Evolutionary conservation across 2,329 filamentous ascomycete species (phyloP).

Genomic region (Epicoccum nigrum): DNA sequence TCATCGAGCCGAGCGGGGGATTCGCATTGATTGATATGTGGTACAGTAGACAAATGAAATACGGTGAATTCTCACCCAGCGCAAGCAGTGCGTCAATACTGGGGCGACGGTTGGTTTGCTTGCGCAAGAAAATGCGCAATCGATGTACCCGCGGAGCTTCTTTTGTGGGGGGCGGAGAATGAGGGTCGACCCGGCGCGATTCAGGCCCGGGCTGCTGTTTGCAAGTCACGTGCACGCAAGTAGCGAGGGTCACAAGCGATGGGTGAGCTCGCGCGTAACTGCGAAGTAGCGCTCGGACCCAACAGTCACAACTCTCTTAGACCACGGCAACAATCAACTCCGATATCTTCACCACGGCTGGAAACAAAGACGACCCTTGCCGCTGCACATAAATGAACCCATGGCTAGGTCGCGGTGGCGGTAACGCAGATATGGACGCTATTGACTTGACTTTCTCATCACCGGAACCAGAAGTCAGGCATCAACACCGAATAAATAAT

Average conservation of each 20-base stretch:
- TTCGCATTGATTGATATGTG: slow-evolving; percentile 19
- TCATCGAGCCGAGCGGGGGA: slow-evolving; percentile 1
- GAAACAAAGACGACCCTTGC: neutral
- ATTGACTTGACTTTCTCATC: slow-evolving; percentile 37
- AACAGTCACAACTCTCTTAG: neutral
- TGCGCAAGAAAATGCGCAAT: slow-evolving; percentile 2
- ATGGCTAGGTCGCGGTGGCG: neutral
- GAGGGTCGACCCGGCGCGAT: too few species aligned
- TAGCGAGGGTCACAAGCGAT: neutral
- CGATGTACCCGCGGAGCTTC: slow-evolving; percentile 1
- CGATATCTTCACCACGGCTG: neutral
- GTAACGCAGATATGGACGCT: slow-evolving; percentile 17
- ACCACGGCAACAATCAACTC: neutral
- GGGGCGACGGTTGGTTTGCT: slow-evolving; percentile 8
- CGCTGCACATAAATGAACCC: slow-evolving; percentile 1
- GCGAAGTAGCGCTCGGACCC: neutral
- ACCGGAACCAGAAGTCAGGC: slow-evolving; percentile 26
- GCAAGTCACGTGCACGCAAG: slow-evolving; percentile 6
- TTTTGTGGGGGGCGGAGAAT: neutral
- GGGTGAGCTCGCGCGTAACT: slow-evolving; percentile 2
- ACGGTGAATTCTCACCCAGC: slow-evolving; percentile 16
- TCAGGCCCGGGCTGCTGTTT: too few species aligned
- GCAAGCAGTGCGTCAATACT: neutral
- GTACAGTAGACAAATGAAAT: slow-evolving; percentile 27
- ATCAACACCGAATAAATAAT: slow-evolving; percentile 4